Conservation (phyloP, 345 rosid species). For the Syzygium aqueum region DNA sequence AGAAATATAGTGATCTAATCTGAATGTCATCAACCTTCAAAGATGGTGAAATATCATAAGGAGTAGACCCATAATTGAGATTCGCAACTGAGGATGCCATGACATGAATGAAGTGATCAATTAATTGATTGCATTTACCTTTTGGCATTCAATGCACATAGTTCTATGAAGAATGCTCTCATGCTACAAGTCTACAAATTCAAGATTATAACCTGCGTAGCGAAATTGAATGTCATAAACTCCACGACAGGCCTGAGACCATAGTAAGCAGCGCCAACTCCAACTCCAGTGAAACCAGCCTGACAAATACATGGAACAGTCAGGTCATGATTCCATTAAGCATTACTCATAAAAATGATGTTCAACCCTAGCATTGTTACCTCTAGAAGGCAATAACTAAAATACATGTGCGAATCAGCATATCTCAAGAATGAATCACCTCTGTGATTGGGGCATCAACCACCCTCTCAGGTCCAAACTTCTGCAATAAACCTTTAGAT, state of each 20-base stretch:
- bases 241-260: constrained; percentile 84
- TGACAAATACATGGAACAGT: constrained; percentile 10
- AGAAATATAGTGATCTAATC: neutral
- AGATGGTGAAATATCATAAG: neutral
- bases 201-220: constrained; percentile 67
- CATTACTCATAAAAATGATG: neutral
- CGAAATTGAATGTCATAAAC: constrained; percentile 92
- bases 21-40: neutral
- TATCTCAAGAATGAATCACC: constrained; percentile 22
- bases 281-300: constrained; percentile 99
- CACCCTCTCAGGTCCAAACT: constrained; percentile 92
- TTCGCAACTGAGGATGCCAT: neutral
- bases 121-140: neutral
- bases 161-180: neutral
- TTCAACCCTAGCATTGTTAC: neutral
- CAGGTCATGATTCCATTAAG: neutral
- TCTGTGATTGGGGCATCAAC: constrained; percentile 89
- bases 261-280: constrained; percentile 91
- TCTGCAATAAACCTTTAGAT: constrained; percentile 72
- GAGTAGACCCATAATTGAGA: neutral
- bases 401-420: neutral
- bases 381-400: neutral
- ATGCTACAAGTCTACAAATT: neutral
- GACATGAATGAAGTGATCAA: neutral
- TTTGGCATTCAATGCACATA: neutral